Evolutionary conservation across 2,329 filamentous ascomycete genomes (phyloP), one percentile per base, ranked within the genome.

Genomic region (Paramyrothecium roridum): DNA sequence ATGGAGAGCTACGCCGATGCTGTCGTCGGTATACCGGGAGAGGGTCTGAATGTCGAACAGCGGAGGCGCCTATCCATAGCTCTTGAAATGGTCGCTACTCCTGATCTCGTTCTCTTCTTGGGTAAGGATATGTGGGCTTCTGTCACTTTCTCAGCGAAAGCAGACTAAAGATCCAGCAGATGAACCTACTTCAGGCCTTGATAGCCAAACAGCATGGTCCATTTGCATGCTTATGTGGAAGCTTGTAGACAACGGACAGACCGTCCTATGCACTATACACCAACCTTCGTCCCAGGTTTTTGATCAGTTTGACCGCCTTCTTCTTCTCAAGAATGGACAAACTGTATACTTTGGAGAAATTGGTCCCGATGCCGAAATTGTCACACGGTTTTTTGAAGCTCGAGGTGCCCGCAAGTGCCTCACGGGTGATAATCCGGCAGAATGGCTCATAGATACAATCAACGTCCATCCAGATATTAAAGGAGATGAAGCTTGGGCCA

Each of bases 151-250:
- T 20, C 6, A 30, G 10, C 4, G 26, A 30, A 30, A 30, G 26
- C 26, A 48, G 19, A n/a, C 46, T 48, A 20, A 48, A 8, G 3
- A 4, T 21, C 22, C n/a, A 16, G 22, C 19, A 51, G 49, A 51
- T 20, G 49, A 51, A 22, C 49, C 49, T 2, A 51, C 49, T 11
- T 51, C 49, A 7, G 49, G 49, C 8, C 49, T 51, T 2, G 49
- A 51, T 19, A 51, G 49, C 33, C 49, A 51, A 19, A 51, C 49
- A 19, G 49, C 49, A 11, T 51, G 49, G 49, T 51, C 49, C 10
- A 40, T 51, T 4, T 51, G 49, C 30, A 51, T 37, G 30, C 30
- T 51, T 16, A 6, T 51, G 16, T 30, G 49, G n/a, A 51, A 51
- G 19, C 49, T 51, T 10, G 49, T 40, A 12, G 30, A 51, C 11